Base-by-base conservation (phyloP, 257 asterid genomes). In the Gynochthodes officinalis region DNA sequence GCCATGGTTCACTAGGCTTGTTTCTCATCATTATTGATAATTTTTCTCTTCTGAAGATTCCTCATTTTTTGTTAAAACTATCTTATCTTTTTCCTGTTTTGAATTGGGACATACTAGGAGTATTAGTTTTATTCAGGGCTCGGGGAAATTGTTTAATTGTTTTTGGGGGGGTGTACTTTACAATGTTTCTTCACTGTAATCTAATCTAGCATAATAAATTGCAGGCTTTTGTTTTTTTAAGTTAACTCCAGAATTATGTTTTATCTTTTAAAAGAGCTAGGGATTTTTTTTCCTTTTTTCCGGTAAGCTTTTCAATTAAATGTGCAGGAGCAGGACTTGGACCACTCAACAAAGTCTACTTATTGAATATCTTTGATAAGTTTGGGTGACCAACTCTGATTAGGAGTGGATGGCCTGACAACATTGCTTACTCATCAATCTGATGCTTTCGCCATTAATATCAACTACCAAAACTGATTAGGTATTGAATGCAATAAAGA, bases 1-100 rank as follows among this genome's bases (percentile, higher is more conserved):
- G 90, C 97, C 76, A 90, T 88, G 69, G 97, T 90, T 27, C 86
- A 84, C 72, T 95, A 78, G 82, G 64, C 81, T 40, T 69, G 75
- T 73, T 69, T 67, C 50, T 72, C n/a, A 14, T 4, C 7, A 12
- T 53, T 3, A 5, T 59, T 44, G 48, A 32, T 18, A 52, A 64
- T 19, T 69, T 48, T 59, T 6, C 25, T 33, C 12, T 1, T 13
- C 11, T 55, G 4, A 37, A 43, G 5, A n/a, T 5, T 62, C 30
- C 37, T 43, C 0, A 42, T 58, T 70, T 49, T 30, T 16, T 50
- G 28, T 49, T 72, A n/a, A n/a, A n/a, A n/a, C 37, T 67, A 18
- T 57, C 25, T 33, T 19, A 8, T n/a, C 4, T 10, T 75, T 69
- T 25, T 18, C 44, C 13, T 32, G 16, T 32, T 48, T 44, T 72